phyloP scores from a whole-genome alignment of 169 alveolate species.

The Plasmodium ovale region DNA sequence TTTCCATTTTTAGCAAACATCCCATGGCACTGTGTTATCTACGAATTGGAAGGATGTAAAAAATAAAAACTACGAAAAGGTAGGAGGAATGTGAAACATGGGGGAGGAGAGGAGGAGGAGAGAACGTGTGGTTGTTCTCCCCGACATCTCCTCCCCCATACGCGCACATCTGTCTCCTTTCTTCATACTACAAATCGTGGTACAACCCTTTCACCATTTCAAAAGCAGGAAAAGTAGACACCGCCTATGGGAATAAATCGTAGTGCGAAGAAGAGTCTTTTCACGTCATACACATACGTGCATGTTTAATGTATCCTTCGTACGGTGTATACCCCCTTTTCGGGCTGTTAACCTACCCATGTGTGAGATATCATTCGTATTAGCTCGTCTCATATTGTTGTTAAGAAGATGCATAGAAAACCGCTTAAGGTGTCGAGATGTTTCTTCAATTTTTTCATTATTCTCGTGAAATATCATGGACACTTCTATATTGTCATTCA shows the following conservation, averaged over 20 bases:
- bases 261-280: too few species aligned
- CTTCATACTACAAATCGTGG: too few species aligned
- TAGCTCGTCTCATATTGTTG: background rate
- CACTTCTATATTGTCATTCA: slow-evolving; percentile 7
- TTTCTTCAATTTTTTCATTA: slow-evolving; percentile 9
- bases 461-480: slow-evolving; percentile 21
- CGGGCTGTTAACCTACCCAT: too few species aligned
- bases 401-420: background rate
- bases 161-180: background rate
- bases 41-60: slow-evolving; percentile 67
- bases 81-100: background rate
- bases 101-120: background rate
- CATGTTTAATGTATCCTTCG: too few species aligned
- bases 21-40: slow-evolving; percentile 52
- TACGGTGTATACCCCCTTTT: too few species aligned
- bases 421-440: slow-evolving; percentile 20
- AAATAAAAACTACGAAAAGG: slow-evolving; percentile 49
- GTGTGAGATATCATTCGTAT: too few species aligned
- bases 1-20: slow-evolving; percentile 59
- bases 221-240: too few species aligned
- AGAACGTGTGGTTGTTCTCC: background rate
- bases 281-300: too few species aligned
- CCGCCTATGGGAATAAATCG: too few species aligned
- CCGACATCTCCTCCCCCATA: too few species aligned
- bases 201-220: too few species aligned